These are phyloP conservation scores for Scytalidium sp. DNA, from an alignment of 2,329 filamentous ascomycete species.

Conservation along the genomic window DNA sequence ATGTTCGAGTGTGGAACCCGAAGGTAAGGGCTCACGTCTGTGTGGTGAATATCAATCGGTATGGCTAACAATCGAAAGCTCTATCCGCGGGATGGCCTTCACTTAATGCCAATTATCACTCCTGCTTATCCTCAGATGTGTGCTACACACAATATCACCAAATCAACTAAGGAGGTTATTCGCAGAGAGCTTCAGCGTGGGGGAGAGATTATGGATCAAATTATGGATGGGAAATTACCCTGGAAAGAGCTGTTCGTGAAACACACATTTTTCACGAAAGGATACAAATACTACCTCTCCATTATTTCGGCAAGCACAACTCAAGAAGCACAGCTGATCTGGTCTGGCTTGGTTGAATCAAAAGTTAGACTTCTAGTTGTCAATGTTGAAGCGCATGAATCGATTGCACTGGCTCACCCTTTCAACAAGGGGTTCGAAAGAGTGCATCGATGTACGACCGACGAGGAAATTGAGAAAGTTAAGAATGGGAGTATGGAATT, in stretches of 20 bases:
- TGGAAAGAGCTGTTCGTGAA: conserved; percentile 90
- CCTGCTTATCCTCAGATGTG: conserved; percentile 98
- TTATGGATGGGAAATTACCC: conserved; percentile 69
- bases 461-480: conserved; percentile 59
- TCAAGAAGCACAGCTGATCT: conserved; percentile 80
- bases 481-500: conserved; percentile 59
- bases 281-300: conserved; percentile 94
- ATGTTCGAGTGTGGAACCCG: conserved; percentile 92
- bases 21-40: conserved; percentile 54
- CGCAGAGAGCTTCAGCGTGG: conserved; percentile 78
- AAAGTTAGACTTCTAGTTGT: conserved; percentile 85
- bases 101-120: conserved; percentile 98
- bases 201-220: conserved; percentile 72
- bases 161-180: conserved; percentile 82
- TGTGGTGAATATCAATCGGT: conserved; percentile 18
- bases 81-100: conserved; percentile 76
- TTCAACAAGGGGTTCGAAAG: conserved; percentile 93
- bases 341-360: conserved; percentile 91
- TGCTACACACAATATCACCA: conserved; percentile 88
- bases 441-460: conserved; percentile 64
- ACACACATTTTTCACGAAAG: conserved; percentile 89
- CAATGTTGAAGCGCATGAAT: conserved; percentile 75
- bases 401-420: conserved; percentile 80
- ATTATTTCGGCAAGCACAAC: conserved; percentile 79
- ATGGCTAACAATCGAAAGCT: conserved; percentile 43